phyloP scores from a whole-genome alignment of 2,329 filamentous ascomycete species.

The Claviceps purpurea region DNA sequence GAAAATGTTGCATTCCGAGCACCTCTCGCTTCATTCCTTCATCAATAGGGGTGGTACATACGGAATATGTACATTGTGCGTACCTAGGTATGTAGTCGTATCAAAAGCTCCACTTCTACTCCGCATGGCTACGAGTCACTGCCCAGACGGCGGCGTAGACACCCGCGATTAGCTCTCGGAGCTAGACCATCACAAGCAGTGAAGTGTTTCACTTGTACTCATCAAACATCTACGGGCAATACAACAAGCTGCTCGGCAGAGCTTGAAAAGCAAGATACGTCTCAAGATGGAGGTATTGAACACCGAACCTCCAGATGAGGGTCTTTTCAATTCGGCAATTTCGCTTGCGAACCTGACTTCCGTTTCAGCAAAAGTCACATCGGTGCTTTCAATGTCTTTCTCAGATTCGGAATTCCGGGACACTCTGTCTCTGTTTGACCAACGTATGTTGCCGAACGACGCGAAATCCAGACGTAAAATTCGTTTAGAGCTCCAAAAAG shows the following conservation, averaged over 20 bases:
- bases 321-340: not conserved
- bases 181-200: no score
- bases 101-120: no score
- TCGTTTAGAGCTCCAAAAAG: conserved; percentile 73
- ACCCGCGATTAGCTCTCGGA: no score
- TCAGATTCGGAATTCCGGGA: conserved; percentile 85
- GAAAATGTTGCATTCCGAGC: no score
- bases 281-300: not conserved
- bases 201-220: no score
- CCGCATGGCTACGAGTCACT: no score
- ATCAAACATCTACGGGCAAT: not conserved
- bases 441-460: conserved; percentile 56
- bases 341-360: conserved; percentile 37
- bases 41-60: no score
- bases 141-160: no score
- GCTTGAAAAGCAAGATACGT: not conserved
- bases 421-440: conserved; percentile 65
- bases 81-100: no score
- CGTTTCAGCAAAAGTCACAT: conserved; percentile 68
- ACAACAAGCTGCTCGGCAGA: not conserved
- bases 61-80: no score
- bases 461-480: conserved; percentile 67
- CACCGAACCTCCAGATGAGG: not conserved
- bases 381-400: conserved; percentile 81
- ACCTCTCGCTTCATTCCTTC: no score